phyloP scores from a whole-genome alignment of 2,329 filamentous ascomycete species.

The Onygenales sp. region DNA sequence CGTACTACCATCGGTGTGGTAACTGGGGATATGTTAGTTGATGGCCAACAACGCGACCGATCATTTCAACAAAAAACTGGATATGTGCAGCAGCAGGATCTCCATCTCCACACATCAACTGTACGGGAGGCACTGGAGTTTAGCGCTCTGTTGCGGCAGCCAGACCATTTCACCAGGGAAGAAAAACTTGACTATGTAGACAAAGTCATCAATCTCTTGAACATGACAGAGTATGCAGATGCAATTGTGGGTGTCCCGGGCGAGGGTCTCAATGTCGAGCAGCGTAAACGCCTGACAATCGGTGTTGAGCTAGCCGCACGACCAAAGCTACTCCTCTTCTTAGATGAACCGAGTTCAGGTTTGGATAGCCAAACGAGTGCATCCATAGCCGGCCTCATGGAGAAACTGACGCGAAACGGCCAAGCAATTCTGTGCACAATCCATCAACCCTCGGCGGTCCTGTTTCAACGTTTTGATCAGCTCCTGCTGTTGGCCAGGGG shows the following conservation, averaged over 20 bases:
- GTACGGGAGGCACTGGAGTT: slow-evolving; percentile 83
- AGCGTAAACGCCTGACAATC: slow-evolving; percentile 72
- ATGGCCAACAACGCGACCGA: slow-evolving; percentile 60
- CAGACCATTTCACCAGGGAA: slow-evolving; percentile 54
- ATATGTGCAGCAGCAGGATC: slow-evolving; percentile 72
- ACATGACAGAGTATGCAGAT: slow-evolving; percentile 85
- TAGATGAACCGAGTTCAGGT: slow-evolving; percentile 90
- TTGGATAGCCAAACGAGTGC: slow-evolving; percentile 88
- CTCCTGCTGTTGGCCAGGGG: slow-evolving; percentile 55
- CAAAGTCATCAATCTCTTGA: slow-evolving; percentile 80
- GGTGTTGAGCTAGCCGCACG: slow-evolving; percentile 90
- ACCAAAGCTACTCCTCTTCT: slow-evolving; percentile 77
- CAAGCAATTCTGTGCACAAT: slow-evolving; percentile 96
- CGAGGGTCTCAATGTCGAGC: slow-evolving; percentile 56
- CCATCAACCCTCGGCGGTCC: slow-evolving; percentile 86
- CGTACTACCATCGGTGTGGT: slow-evolving; percentile 87
- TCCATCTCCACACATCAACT: slow-evolving; percentile 74
- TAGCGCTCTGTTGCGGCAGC: slow-evolving; percentile 75
- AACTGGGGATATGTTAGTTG: slow-evolving; percentile 75
- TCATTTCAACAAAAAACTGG: slow-evolving; percentile 80
- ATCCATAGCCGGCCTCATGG: slow-evolving; percentile 77
- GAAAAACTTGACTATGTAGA: slow-evolving; percentile 85
- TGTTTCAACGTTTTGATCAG: slow-evolving; percentile 75
- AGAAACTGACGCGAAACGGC: slow-evolving; percentile 82
- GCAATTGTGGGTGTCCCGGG: slow-evolving; percentile 88